Base-by-base conservation (phyloP, 2,329 filamentous ascomycete species). In the Stemphylium lycopersici region DNA sequence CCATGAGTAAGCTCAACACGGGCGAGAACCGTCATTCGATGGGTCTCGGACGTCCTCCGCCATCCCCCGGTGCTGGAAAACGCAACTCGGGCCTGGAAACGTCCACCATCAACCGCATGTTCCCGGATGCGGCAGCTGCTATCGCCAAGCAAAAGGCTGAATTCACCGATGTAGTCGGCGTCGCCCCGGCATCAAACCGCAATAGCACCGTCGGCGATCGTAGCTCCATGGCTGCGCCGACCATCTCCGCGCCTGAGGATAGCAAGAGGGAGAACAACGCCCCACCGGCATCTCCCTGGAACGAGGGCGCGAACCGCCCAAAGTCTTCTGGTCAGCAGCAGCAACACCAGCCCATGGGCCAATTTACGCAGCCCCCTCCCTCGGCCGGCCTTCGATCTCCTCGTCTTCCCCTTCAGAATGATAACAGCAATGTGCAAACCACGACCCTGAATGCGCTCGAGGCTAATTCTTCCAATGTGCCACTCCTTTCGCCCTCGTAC, bases 101-200 rank as follows among this genome's bases (percentile, higher is more conserved):
- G 4, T 91, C 89, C 29, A 96, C 91, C 20, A 97, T 99, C 77
- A 96, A 96, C 77, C 92, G 91, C 68, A 98, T 99, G 95, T 99
- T 99, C 76, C 95, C 95, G 6, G 95, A 99, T 79, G 95, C 95
- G 39, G 95, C 95, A 12, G 93, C 93, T 37, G 95, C 95, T n/a
- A 98, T 99, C 75, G 93, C 93, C 22, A 96, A 95, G 57, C 93
- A 99, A 77, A 97, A 97, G 80, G 93, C 93, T 54, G 96, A 97
- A 75, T 98, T 96, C 72, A 96, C 93, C 15, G 93, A 97, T 75
- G 90, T 96, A 74, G 96, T 93, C 3, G 95, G 93, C 55, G 91
- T 93, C 61, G 88, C 89, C 18, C 92, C 93, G 3, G 86, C 90
- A 0, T 97, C 95, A 18, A 96, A 96, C 80, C 87, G 95, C 55